Conservation (phyloP, 2,329 filamentous ascomycete species). For the Catunica adiposa region DNA sequence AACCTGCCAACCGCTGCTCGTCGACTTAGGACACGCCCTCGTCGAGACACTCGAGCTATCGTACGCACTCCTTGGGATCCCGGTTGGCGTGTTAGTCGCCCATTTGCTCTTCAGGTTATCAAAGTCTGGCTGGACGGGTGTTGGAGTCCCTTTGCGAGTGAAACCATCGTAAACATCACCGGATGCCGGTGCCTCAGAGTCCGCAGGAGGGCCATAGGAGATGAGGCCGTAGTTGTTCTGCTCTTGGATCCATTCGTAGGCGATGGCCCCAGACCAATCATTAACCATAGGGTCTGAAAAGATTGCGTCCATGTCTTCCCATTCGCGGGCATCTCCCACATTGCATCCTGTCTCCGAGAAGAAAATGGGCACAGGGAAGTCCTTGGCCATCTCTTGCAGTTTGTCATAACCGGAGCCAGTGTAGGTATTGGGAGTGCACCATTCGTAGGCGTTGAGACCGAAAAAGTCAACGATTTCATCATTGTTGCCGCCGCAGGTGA, state of each 20-base stretch:
- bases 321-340: conserved; percentile 39
- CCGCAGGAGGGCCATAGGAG: conserved; percentile 49
- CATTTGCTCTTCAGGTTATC: conserved; percentile 60
- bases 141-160: conserved; percentile 55
- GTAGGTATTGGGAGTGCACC: conserved; percentile 49
- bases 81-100: conserved; percentile 53
- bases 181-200: conserved; percentile 24
- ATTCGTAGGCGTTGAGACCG: conserved; percentile 70
- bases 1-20: conserved; percentile 54
- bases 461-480: conserved; percentile 68
- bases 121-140: conserved; percentile 60
- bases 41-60: conserved; percentile 42
- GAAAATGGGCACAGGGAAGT: conserved; percentile 72
- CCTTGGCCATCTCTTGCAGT: conserved; percentile 48
- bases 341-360: conserved; percentile 85
- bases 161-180: conserved; percentile 49
- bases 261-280: conserved; percentile 58
- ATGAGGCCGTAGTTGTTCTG: conserved; percentile 69
- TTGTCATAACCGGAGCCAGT: conserved; percentile 49
- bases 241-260: conserved; percentile 86
- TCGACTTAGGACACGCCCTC: conserved; percentile 54
- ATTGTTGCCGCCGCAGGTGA: conserved; percentile 58
- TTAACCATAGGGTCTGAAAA: conserved; percentile 57
- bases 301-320: conserved; percentile 59
- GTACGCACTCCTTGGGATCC: conserved; percentile 51